Evolutionary conservation across 2,329 filamentous ascomycete genomes (phyloP).

Genomic region (Nakataea oryzae): DNA sequence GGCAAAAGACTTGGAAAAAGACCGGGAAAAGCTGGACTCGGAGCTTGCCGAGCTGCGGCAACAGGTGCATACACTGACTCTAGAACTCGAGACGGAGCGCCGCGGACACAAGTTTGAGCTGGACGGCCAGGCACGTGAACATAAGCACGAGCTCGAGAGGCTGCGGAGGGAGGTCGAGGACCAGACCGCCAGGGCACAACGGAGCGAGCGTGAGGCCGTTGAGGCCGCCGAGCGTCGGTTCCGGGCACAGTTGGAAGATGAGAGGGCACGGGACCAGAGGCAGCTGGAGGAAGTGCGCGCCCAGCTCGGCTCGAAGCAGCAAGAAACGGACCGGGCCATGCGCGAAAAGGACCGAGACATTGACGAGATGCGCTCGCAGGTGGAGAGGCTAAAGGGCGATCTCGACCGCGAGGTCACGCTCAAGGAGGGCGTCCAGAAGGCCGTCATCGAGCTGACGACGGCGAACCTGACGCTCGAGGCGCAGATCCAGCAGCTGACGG

Average conservation of each 20-base stretch:
- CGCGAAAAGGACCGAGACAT: constrained; percentile 44
- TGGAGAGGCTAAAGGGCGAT: constrained; percentile 36
- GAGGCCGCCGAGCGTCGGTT: constrained; percentile 53
- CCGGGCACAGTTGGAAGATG: constrained; percentile 55
- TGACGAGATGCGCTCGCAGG: constrained; percentile 32
- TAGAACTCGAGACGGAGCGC: constrained; percentile 30
- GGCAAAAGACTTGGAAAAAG: constrained; percentile 17
- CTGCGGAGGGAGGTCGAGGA: constrained; percentile 37
- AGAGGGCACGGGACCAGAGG: constrained; percentile 42
- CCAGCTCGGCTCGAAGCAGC: constrained; percentile 38
- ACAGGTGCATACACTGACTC: constrained; percentile 32
- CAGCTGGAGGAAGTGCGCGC: constrained; percentile 56
- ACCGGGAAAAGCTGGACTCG: constrained; percentile 36
- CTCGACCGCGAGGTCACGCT: constrained; percentile 54
- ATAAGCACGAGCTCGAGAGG: constrained; percentile 46
- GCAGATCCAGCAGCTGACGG: constrained; percentile 63
- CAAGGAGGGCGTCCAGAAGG: constrained; percentile 41
- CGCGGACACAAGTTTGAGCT: constrained; percentile 36
- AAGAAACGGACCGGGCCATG: constrained; percentile 35
- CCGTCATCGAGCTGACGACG: constrained; percentile 46
- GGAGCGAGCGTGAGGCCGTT: constrained; percentile 57
- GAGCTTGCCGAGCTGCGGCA: constrained; percentile 46
- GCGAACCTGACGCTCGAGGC: constrained; percentile 61
- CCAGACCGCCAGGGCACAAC: constrained; percentile 47
- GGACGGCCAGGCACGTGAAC: constrained; percentile 41